phyloP scores from a whole-genome alignment of 2,329 filamentous ascomycete genomes.

The Ceratocystis eucalypticola region DNA sequence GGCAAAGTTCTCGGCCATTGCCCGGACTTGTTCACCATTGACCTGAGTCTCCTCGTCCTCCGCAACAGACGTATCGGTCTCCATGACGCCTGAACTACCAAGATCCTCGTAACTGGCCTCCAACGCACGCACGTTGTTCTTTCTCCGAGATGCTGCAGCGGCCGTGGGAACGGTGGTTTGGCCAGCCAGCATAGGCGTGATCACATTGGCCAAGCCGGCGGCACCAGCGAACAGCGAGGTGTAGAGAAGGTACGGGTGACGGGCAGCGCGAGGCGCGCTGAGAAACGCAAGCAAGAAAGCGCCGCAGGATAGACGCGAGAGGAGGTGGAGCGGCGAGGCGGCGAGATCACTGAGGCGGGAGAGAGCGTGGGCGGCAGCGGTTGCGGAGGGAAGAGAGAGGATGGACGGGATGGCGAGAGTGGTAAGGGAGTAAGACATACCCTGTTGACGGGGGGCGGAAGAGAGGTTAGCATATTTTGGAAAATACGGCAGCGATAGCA shows the following conservation, averaged over 20 bases:
- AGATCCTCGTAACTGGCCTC: slow-evolving; percentile 62
- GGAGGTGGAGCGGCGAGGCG: slow-evolving; percentile 49
- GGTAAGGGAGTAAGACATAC: slow-evolving; percentile 74
- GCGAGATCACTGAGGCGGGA: slow-evolving; percentile 50
- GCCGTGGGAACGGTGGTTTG: slow-evolving; percentile 22
- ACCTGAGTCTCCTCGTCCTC: slow-evolving; percentile 33
- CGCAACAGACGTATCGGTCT: slow-evolving; percentile 30
- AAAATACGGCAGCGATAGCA: neutral
- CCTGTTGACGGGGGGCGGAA: slow-evolving; percentile 40
- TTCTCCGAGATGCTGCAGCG: neutral
- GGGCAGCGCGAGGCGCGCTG: slow-evolving; percentile 57
- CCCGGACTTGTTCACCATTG: slow-evolving; percentile 50
- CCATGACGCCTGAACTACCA: slow-evolving; percentile 30
- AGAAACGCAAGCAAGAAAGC: slow-evolving; percentile 66
- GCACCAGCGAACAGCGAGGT: slow-evolving; percentile 56
- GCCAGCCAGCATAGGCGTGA: slow-evolving; percentile 33
- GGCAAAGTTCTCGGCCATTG: slow-evolving; percentile 41
- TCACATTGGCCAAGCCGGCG: slow-evolving; percentile 40
- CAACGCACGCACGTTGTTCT: slow-evolving; percentile 31
- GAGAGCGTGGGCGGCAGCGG: slow-evolving; percentile 56
- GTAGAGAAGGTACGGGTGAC: slow-evolving; percentile 86
- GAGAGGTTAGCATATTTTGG: neutral
- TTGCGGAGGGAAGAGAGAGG: slow-evolving; percentile 64
- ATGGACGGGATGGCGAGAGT: slow-evolving; percentile 67
- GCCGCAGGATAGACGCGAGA: slow-evolving; percentile 54